These are phyloP conservation scores for Rubia tinctorum DNA, from an alignment of 305 asterid genomes.

Conservation along the genomic window DNA sequence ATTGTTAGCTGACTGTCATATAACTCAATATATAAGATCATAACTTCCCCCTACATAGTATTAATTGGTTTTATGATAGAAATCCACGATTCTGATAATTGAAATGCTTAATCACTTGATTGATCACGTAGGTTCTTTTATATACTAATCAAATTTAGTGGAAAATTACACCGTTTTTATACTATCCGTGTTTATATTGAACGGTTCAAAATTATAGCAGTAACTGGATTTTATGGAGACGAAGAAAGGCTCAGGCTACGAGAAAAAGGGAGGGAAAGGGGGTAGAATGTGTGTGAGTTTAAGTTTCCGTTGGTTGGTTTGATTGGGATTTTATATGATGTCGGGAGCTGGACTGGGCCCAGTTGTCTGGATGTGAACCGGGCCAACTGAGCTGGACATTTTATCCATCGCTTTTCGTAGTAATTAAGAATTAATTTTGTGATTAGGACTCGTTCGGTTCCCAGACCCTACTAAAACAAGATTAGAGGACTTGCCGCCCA, in stretches of 20 bases:
- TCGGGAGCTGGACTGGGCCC: slow-evolving; percentile 8
- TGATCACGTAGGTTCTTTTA: no score
- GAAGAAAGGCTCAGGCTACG: not conserved
- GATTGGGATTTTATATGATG: not conserved
- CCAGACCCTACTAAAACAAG: not conserved
- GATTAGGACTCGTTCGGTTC: not conserved
- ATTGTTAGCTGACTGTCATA: no score
- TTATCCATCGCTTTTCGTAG: slow-evolving; percentile 13
- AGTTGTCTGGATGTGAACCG: not conserved
- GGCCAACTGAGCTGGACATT: slow-evolving; percentile 15
- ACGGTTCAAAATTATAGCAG: no score
- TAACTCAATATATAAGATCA: no score
- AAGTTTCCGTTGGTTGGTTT: slow-evolving; percentile 1
- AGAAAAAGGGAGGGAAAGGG: slow-evolving; percentile 8
- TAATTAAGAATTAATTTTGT: not conserved
- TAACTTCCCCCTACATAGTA: no score
- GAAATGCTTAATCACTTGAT: no score
- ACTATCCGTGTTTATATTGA: no score
- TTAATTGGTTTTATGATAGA: no score
- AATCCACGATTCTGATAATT: no score
- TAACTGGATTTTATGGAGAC: not conserved
- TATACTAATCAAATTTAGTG: no score
- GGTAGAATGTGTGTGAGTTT: slow-evolving; percentile 19
- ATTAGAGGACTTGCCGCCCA: not conserved
- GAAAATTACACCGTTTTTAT: no score